Percentiles rank a stretch among this genome's conserved stretches.
These are phyloP conservation scores for Cutaneotrichosporon dermatis DNA, from an alignment of 1,284 basidiomycete species.

Conservation along the genomic window DNA sequence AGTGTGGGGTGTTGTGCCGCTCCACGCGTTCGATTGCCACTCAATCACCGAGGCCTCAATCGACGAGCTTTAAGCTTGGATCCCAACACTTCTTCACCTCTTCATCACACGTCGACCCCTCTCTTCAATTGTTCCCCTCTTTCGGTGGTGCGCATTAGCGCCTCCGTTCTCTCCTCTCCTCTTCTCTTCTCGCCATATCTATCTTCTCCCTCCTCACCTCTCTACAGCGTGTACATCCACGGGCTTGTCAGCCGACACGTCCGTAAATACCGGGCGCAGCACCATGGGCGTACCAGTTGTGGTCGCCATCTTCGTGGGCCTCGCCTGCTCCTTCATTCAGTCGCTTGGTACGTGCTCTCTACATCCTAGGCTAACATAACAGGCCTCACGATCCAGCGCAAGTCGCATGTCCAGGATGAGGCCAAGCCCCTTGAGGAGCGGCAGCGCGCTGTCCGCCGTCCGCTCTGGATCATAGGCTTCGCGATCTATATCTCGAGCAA, in stretches of 20 bases:
- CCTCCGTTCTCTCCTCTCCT: not conserved
- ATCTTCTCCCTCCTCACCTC: no score
- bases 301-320: slow-evolving; percentile 64
- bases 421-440: slow-evolving; percentile 61
- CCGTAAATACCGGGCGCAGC: not conserved
- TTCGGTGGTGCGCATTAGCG: not conserved
- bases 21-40: not conserved
- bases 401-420: slow-evolving; percentile 87
- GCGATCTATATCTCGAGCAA: slow-evolving; percentile 81
- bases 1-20: not conserved
- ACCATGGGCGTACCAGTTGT: slow-evolving; percentile 53
- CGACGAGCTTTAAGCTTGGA: not conserved
- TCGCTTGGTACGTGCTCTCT: slow-evolving; percentile 57
- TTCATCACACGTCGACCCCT: not conserved
- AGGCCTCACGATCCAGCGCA: slow-evolving; percentile 87
- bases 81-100: not conserved
- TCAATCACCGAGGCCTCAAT: not conserved
- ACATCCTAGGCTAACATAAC: slow-evolving; percentile 3
- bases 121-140: not conserved
- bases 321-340: slow-evolving; percentile 84
- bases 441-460: slow-evolving; percentile 68
- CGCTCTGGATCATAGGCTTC: slow-evolving; percentile 83
- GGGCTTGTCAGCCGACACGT: not conserved
- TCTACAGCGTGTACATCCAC: no score
- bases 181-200: not conserved